A percentile compares a stretch with the other conserved stretches of the same genome.
Evolutionary conservation across 1,284 basidiomycete species (phyloP).

Genomic region (Chondrostereum purpureum): DNA sequence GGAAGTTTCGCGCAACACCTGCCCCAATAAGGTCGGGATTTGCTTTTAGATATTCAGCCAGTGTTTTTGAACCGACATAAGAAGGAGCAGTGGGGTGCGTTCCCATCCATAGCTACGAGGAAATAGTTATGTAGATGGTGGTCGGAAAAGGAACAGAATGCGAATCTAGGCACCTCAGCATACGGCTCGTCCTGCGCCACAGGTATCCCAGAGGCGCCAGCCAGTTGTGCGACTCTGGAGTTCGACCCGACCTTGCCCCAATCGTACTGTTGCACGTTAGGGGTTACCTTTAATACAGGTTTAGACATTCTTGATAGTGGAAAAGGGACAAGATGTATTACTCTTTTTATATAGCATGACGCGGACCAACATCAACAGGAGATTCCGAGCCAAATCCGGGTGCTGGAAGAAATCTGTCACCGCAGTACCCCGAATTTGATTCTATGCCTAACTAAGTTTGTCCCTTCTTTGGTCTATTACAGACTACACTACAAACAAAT

Average conservation of each 20-base stretch:
- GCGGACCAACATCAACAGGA: no score
- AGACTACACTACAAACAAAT: no score
- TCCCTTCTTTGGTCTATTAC: no score
- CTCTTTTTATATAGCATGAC: no score
- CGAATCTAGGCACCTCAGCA: slow-evolving; percentile 38
- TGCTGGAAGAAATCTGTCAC: no score
- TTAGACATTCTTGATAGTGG: no score
- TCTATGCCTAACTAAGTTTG: no score
- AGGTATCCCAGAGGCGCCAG: slow-evolving; percentile 25
- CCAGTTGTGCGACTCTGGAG: slow-evolving; percentile 58
- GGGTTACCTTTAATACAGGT: slow-evolving; percentile 60
- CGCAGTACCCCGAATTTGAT: no score
- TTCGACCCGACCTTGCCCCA: slow-evolving; percentile 63
- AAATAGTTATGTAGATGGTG: slow-evolving; percentile 1
- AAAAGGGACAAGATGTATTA: no score
- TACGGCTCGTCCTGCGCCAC: slow-evolving; percentile 44
- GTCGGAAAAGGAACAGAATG: neutral
- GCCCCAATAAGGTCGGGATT: slow-evolving; percentile 68
- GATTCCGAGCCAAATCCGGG: no score
- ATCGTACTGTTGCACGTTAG: slow-evolving; percentile 67
- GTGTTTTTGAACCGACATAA: slow-evolving; percentile 42
- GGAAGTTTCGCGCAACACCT: slow-evolving; percentile 51
- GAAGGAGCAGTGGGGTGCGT: slow-evolving; percentile 91
- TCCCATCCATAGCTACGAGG: slow-evolving; percentile 92
- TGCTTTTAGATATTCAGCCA: slow-evolving; percentile 57